Base-by-base conservation (phyloP, 495 filamentous ascomycete genomes). In the Cercophora samala region DNA sequence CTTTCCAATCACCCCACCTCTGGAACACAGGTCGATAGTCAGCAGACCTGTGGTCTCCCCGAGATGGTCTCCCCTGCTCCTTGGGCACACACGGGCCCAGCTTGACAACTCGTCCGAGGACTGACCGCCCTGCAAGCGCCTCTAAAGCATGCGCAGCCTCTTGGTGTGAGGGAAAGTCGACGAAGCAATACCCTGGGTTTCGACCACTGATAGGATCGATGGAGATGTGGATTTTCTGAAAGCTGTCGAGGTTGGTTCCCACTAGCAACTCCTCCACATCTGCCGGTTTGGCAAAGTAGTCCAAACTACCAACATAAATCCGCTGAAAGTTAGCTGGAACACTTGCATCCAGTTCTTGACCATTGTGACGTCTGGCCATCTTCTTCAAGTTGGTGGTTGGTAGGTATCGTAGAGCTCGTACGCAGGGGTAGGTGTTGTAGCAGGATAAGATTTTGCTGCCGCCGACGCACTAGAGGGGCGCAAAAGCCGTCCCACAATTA, bases 131-230 rank as follows among this genome's bases (percentile, higher is more conserved):
- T 66, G 86, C 80, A 24, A 89, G 74, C 26, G 82, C 74, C 21
- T 66, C 67, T 78, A 89, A 88, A 23, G 86, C 87, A 0, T 71
- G 74, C n/a, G 85, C 81, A 1, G 88, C 87, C 21, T 82, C 70
- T n/a, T 86, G 84, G 64, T 80, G 80, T 32, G 78, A 82, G 21
- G 76, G 66, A 62, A 90, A 82, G 69, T 91, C 88, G 61, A 90
- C 84, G 63, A 90, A 91, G 76, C 88, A 91, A 76, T 90, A 91
- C 5, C 87, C 89, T 3, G 88, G 88, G 73, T 91, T 91, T 17
- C 87, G 76, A 56, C 86, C 86, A 23, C 86, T 88, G 71, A 89
- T 86, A 19, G 87, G 86, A 72, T 91, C 87, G 59, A 89, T 81
- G 9, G 87, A 86, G 72, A 90, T 89, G 71, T 88, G 86, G 66